Evolutionary conservation across 495 filamentous ascomycete genomes (phyloP).

Genomic region (Aspergillus baeticus): DNA sequence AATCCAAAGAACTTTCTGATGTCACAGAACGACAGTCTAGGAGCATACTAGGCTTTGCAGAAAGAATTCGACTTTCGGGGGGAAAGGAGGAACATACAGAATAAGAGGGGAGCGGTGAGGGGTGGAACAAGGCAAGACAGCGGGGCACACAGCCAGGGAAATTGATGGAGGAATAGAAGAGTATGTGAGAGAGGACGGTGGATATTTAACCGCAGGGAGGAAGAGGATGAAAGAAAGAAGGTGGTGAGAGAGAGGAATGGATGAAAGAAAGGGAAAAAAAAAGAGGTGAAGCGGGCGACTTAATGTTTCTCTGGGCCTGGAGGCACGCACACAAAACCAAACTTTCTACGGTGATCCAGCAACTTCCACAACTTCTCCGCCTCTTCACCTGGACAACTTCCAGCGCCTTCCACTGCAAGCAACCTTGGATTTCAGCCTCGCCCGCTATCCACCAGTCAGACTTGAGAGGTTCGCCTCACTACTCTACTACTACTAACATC

Average conservation of each 20-base stretch:
- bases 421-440: constrained; percentile 5
- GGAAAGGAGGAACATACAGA: constrained; percentile 10
- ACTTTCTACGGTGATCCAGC: constrained; percentile 48
- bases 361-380: constrained; percentile 39
- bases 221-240: constrained; percentile 11
- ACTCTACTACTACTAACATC: too few species aligned
- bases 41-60: not conserved
- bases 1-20: not conserved
- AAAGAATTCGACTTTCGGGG: constrained; percentile 2
- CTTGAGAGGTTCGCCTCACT: not conserved
- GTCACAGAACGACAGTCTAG: not conserved
- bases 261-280: constrained; percentile 24
- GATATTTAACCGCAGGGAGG: constrained; percentile 2
- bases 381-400: constrained; percentile 25
- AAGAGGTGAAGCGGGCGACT: constrained; percentile 22
- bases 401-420: constrained; percentile 25
- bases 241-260: too few species aligned
- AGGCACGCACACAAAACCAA: constrained; percentile 26
- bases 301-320: constrained; percentile 31
- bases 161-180: not conserved
- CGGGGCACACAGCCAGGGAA: not conserved
- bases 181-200: constrained; percentile 1
- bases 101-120: constrained; percentile 3
- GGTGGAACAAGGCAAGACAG: not conserved
- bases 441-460: not conserved